These are phyloP conservation scores for Setaria italica DNA, from an alignment of 202 grass and related monocot genomes.

Conservation along the genomic window DNA sequence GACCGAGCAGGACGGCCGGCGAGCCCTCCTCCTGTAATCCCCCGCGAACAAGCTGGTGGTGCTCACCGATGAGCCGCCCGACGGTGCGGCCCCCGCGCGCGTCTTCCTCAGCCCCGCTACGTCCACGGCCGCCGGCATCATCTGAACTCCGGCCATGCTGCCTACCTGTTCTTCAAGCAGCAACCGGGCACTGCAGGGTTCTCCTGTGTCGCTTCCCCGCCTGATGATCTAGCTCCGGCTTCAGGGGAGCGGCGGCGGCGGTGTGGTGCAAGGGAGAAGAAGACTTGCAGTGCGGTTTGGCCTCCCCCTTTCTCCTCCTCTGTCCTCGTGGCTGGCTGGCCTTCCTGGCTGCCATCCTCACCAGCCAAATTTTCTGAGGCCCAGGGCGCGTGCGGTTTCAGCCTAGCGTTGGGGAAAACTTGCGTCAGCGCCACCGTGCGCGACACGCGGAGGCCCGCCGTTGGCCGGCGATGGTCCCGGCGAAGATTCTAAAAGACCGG, in stretches of 20 bases:
- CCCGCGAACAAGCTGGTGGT: conserved; percentile 38
- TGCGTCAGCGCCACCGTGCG: not conserved
- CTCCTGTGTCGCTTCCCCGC: too few relatives aligned
- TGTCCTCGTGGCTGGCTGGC: not conserved
- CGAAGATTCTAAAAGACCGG: conserved; percentile 28
- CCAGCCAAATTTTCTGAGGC: conserved; percentile 84
- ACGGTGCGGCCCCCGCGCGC: not conserved
- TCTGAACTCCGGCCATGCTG: conserved; percentile 51
- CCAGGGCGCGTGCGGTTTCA: conserved; percentile 8
- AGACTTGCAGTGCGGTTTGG: conserved; percentile 39
- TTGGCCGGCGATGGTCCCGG: not conserved
- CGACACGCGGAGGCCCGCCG: conserved; percentile 30
- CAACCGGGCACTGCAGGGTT: too few relatives aligned
- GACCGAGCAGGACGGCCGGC: conserved; percentile 41
- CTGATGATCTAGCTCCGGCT: not conserved
- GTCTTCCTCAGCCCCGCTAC: not conserved
- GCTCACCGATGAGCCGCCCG: not conserved
- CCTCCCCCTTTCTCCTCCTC: not conserved
- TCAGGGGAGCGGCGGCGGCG: too few relatives aligned
- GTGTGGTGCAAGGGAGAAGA: not conserved
- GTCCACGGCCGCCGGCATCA: conserved; percentile 54
- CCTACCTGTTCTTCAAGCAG: not conserved
- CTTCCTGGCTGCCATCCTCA: conserved; percentile 28
- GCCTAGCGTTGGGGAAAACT: not conserved
- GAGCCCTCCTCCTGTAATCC: conserved; percentile 54